A percentile compares a stretch with the other conserved stretches of the same genome.
These are phyloP conservation scores for Datura wrightii DNA, from an alignment of 257 asterid species.

Conservation along the genomic window DNA sequence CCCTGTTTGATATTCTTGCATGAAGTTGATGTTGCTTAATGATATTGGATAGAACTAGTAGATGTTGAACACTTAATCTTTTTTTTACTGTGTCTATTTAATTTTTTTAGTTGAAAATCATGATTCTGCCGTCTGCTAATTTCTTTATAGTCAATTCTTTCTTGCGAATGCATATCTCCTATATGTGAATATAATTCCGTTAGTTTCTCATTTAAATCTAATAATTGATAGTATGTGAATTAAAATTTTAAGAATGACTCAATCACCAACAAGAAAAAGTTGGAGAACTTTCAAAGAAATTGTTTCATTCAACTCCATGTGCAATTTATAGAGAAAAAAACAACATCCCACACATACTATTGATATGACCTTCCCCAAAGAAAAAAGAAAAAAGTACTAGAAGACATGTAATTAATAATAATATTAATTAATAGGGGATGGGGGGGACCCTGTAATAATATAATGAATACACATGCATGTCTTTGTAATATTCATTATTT, in stretches of 20 bases:
- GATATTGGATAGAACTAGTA: not conserved
- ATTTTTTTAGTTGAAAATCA: no score
- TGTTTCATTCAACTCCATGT: not conserved
- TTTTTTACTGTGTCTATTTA: no score
- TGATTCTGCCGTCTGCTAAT: not conserved
- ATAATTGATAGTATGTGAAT: not conserved
- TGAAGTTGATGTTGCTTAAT: not conserved
- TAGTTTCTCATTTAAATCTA: not conserved
- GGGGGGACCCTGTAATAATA: not conserved
- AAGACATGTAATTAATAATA: not conserved
- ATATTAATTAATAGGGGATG: not conserved
- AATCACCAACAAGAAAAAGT: not conserved
- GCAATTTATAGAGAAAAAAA: not conserved
- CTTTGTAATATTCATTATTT: slow-evolving; percentile 23
- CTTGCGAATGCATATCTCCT: not conserved
- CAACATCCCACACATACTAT: not conserved
- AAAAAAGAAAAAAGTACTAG: not conserved
- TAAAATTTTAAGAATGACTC: not conserved
- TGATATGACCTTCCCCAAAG: not conserved
- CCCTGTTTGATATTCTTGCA: no score
- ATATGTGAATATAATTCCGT: not conserved
- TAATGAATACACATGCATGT: not conserved
- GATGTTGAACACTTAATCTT: not conserved
- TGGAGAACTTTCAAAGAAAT: not conserved
- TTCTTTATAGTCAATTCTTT: not conserved